These are phyloP conservation scores for Phoma herbarum DNA, from an alignment of 2,329 filamentous ascomycete genomes.

Conservation along the genomic window DNA sequence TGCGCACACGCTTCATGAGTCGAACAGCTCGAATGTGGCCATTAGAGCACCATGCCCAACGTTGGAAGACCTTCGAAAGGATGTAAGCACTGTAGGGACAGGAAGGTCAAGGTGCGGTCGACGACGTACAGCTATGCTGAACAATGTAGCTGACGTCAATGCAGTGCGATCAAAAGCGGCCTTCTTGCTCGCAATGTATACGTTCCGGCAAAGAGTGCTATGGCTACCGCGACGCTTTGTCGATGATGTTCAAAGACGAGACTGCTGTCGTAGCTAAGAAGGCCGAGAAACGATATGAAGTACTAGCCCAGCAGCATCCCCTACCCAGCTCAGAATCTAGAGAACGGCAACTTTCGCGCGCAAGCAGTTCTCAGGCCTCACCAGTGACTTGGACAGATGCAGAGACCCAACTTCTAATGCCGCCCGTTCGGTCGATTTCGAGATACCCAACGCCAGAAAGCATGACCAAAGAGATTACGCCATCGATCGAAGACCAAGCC, in stretches of 20 bases:
- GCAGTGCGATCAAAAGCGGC: constrained; percentile 46
- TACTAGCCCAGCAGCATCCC: constrained; percentile 27
- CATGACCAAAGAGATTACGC: constrained; percentile 22
- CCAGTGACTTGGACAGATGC: not conserved
- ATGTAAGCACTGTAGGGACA: constrained; percentile 43
- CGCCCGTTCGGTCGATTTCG: not conserved
- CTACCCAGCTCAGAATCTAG: not conserved
- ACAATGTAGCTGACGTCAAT: not conserved
- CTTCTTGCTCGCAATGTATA: constrained; percentile 46
- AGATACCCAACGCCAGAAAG: constrained; percentile 28
- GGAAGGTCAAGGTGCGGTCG: constrained; percentile 42
- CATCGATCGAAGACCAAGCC: constrained; percentile 43
- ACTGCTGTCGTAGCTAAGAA: constrained; percentile 38
- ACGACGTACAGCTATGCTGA: not conserved
- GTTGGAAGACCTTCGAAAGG: constrained; percentile 45
- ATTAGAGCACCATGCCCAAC: constrained; percentile 37
- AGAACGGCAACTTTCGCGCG: not conserved
- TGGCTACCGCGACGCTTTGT: constrained; percentile 43
- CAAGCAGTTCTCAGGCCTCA: not conserved
- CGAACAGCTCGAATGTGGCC: constrained; percentile 12
- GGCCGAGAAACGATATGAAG: constrained; percentile 37
- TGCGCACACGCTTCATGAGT: not conserved
- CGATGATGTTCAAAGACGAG: constrained; percentile 46
- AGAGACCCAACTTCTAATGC: not conserved
- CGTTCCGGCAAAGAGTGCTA: constrained; percentile 38